Evolutionary conservation across 2,329 filamentous ascomycete species (phyloP).

Genomic region (Colletotrichum gloeosporioides): DNA sequence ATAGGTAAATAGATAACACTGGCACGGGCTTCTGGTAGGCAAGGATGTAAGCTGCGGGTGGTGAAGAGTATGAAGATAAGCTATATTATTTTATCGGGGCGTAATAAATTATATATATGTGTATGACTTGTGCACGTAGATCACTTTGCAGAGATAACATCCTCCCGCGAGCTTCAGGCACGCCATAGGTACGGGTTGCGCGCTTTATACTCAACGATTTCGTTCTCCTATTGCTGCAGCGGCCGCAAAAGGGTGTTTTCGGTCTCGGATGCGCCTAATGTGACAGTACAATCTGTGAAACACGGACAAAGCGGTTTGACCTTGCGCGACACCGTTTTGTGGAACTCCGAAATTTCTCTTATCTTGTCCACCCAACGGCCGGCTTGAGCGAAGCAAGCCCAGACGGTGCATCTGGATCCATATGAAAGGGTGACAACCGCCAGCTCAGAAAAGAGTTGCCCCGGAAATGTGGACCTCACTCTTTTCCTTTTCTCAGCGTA

Average conservation of each 20-base stretch:
- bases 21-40: background rate
- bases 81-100: background rate
- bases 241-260: background rate
- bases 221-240: background rate
- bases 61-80: background rate
- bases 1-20: background rate
- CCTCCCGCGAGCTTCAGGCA: background rate
- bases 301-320: background rate
- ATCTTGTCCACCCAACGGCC: background rate
- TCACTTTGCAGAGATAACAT: background rate
- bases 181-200: accelerated
- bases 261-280: background rate
- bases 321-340: background rate
- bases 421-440: background rate
- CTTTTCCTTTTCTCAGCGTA: background rate
- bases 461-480: accelerated
- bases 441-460: background rate
- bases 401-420: background rate
- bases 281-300: background rate
- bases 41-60: background rate
- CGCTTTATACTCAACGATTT: background rate
- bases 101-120: background rate
- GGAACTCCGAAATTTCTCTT: background rate
- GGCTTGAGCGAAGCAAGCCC: background rate
- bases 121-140: background rate